These are phyloP conservation scores for Filobasidium floriforme DNA, from an alignment of 768 basidiomycete species.

Conservation along the genomic window DNA sequence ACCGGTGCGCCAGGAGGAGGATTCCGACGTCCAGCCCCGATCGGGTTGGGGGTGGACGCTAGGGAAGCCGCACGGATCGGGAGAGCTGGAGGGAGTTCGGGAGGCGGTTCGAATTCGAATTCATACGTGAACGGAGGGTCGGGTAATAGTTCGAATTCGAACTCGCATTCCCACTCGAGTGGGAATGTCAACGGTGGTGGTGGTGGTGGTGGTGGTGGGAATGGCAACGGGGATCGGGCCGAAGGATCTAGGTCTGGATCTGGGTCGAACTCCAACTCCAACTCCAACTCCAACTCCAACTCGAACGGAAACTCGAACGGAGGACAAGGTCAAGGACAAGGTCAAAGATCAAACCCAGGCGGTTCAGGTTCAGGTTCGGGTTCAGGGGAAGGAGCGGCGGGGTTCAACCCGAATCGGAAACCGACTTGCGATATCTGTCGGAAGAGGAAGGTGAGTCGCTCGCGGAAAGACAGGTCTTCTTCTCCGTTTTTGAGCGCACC, in stretches of 20 bases:
- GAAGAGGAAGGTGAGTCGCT: constrained; percentile 18
- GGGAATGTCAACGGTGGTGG: too few relatives aligned
- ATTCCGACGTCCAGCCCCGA: neutral
- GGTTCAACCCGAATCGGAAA: neutral
- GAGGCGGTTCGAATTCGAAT: neutral
- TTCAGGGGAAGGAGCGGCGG: neutral
- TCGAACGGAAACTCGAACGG: neutral
- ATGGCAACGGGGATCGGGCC: neutral
- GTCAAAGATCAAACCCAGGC: too few relatives aligned
- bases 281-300: neutral
- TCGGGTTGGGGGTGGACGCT: neutral
- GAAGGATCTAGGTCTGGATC: too few relatives aligned
- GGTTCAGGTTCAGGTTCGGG: neutral
- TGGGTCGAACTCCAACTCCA: too few relatives aligned
- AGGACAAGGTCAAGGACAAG: neutral
- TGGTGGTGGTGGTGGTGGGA: neutral
- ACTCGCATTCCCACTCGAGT: too few relatives aligned
- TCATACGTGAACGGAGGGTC: too few relatives aligned
- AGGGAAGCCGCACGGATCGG: neutral
- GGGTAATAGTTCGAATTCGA: too few relatives aligned
- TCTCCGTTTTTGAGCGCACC: too few relatives aligned
- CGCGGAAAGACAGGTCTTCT: too few relatives aligned
- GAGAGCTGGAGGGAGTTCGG: neutral
- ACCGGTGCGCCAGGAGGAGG: neutral
- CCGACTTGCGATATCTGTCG: constrained; percentile 21